Conservation (phyloP, 495 filamentous ascomycete species). For the Cercophora sp. region DNA sequence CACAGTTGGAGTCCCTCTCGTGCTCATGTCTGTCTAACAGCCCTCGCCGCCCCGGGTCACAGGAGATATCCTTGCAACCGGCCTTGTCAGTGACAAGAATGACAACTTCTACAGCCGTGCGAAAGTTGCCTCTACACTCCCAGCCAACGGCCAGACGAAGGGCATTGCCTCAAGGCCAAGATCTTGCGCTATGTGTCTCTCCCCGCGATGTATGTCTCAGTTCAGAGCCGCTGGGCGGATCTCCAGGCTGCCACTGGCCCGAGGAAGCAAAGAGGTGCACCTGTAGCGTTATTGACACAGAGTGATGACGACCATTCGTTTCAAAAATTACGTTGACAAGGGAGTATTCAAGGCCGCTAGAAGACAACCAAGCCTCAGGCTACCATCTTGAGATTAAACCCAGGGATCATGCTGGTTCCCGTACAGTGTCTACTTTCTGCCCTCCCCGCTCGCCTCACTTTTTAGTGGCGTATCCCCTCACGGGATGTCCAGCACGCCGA, state of each 20-base stretch:
- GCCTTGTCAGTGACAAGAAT: too few species aligned
- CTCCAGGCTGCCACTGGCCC: neutral
- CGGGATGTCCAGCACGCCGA: too few species aligned
- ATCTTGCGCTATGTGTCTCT: slow-evolving; percentile 9
- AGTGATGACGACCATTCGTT: too few species aligned
- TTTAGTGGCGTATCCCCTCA: too few species aligned
- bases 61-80: neutral
- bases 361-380: neutral
- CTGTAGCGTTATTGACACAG: too few species aligned
- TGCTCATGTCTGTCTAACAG: neutral
- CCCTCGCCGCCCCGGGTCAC: neutral
- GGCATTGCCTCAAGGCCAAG: slow-evolving; percentile 4
- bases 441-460: neutral
- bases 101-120: too few species aligned
- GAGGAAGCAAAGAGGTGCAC: neutral
- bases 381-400: too few species aligned
- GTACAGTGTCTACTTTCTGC: neutral
- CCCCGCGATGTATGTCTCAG: neutral
- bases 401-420: neutral
- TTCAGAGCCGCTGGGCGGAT: neutral
- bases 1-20: too few species aligned
- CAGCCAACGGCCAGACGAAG: too few species aligned
- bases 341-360: too few species aligned
- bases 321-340: too few species aligned
- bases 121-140: too few species aligned